phyloP scores from a whole-genome alignment of 768 basidiomycete species.

The Amylocystis lapponica region DNA sequence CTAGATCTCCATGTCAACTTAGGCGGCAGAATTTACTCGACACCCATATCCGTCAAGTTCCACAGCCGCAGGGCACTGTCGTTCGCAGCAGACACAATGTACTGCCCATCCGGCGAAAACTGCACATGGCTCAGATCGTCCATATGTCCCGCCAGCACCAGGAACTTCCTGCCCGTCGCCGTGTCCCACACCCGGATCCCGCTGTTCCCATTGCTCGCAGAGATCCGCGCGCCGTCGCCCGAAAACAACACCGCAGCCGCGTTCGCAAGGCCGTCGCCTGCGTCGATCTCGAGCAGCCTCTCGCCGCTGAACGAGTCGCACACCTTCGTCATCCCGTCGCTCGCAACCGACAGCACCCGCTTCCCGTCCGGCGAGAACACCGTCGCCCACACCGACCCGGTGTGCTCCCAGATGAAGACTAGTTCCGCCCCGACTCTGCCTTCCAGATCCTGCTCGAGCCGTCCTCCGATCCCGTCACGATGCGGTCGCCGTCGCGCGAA shows the following conservation, averaged over 20 bases:
- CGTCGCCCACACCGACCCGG: constrained; percentile 4
- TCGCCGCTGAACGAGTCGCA: constrained; percentile 10
- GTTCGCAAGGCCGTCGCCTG: constrained; percentile 1
- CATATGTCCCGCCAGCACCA: constrained; percentile 14
- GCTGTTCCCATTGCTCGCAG: constrained; percentile 5
- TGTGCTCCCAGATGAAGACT: not conserved
- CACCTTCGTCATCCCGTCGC: constrained; percentile 7
- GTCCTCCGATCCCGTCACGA: constrained; percentile 22
- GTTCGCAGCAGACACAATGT: constrained; percentile 2
- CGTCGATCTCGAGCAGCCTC: not conserved
- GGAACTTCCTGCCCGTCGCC: not conserved
- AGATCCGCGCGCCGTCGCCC: constrained; percentile 7
- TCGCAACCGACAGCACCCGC: constrained; percentile 10
- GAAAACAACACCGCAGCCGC: constrained; percentile 11
- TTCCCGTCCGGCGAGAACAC: constrained; percentile 8
- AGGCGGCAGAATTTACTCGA: too few relatives aligned
- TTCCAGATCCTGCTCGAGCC: constrained; percentile 6
- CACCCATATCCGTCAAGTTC: too few relatives aligned
- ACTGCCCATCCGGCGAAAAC: constrained; percentile 23
- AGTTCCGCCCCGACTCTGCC: constrained; percentile 7
- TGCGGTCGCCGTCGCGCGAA: constrained; percentile 6
- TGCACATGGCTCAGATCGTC: constrained; percentile 17
- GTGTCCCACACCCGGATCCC: constrained; percentile 8
- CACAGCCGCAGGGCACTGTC: constrained; percentile 10
- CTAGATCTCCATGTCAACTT: too few relatives aligned